Evolutionary conservation across 2,329 filamentous ascomycete species (phyloP).

Genomic region (Colletotrichum sp.): DNA sequence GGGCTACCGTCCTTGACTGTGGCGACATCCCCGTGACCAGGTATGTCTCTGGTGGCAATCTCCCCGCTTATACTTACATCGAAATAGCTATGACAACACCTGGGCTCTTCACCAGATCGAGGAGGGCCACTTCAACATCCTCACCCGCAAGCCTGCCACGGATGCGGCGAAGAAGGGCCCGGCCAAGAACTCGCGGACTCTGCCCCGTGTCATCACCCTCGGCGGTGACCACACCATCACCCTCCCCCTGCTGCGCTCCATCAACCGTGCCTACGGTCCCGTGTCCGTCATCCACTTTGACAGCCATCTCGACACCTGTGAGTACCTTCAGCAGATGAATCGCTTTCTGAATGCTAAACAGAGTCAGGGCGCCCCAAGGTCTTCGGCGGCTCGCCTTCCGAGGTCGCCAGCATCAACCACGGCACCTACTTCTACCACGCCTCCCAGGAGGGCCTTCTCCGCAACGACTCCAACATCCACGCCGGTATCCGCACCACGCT

Average conservation of each 20-base stretch:
- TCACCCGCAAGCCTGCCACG: slow-evolving; percentile 74
- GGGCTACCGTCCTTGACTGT: slow-evolving; percentile 82
- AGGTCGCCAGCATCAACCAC: slow-evolving; percentile 81
- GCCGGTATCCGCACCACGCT: slow-evolving; percentile 86
- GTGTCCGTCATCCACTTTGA: slow-evolving; percentile 69
- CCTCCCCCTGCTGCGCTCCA: slow-evolving; percentile 61
- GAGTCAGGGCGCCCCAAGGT: slow-evolving; percentile 80
- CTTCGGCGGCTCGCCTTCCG: slow-evolving; percentile 80
- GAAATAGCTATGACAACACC: slow-evolving; percentile 75
- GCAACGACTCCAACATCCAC: slow-evolving; percentile 86
- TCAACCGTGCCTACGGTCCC: slow-evolving; percentile 66
- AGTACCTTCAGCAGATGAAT: slow-evolving; percentile 25
- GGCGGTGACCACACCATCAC: slow-evolving; percentile 69
- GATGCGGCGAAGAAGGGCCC: slow-evolving; percentile 70
- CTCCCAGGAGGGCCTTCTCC: slow-evolving; percentile 75
- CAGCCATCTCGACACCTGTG: slow-evolving; percentile 71
- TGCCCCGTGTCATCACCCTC: slow-evolving; percentile 82
- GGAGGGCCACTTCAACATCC: slow-evolving; percentile 78
- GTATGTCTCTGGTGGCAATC: slow-evolving; percentile 49
- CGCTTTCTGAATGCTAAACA: slow-evolving; percentile 22
- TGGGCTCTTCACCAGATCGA: slow-evolving; percentile 87
- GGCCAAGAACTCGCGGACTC: slow-evolving; percentile 74
- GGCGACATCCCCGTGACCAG: slow-evolving; percentile 87
- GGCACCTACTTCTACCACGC: slow-evolving; percentile 91
- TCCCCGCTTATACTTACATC: not conserved